These are phyloP conservation scores for Aspergillus pseudoviridinutans DNA, from an alignment of 2,329 filamentous ascomycete species.

Conservation along the genomic window DNA sequence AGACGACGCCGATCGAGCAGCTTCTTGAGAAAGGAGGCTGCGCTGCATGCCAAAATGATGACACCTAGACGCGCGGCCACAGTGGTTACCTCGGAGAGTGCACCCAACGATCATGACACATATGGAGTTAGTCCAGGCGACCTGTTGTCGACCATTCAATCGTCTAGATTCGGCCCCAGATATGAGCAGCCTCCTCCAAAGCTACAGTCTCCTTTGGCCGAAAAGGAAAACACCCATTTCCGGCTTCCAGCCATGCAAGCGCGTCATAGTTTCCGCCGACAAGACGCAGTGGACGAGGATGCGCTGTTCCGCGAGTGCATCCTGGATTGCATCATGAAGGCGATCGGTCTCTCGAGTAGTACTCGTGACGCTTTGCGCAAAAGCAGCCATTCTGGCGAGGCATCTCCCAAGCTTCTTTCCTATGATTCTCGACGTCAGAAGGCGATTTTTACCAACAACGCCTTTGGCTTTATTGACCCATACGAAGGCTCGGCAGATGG, in stretches of 20 bases:
- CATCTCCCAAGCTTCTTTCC: slow-evolving; percentile 77
- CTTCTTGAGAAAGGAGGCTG: slow-evolving; percentile 73
- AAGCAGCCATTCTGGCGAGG: slow-evolving; percentile 66
- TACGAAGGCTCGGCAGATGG: slow-evolving; percentile 70
- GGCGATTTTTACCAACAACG: slow-evolving; percentile 78
- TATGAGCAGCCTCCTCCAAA: slow-evolving; percentile 36
- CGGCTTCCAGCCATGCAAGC: slow-evolving; percentile 26
- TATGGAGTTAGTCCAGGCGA: slow-evolving; percentile 67
- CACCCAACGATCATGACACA: slow-evolving; percentile 28
- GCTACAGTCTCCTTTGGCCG: slow-evolving; percentile 40
- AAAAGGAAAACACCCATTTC: slow-evolving; percentile 38
- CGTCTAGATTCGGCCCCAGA: slow-evolving; percentile 58
- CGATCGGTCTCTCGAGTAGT: slow-evolving; percentile 71
- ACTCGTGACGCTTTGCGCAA: slow-evolving; percentile 63
- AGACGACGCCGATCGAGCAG: slow-evolving; percentile 69
- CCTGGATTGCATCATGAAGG: slow-evolving; percentile 91
- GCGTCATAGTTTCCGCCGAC: slow-evolving; percentile 53
- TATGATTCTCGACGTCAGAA: slow-evolving; percentile 79
- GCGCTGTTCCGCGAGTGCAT: slow-evolving; percentile 84
- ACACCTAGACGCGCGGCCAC: slow-evolving; percentile 36
- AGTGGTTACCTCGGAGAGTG: slow-evolving; percentile 13
- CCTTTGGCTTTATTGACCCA: slow-evolving; percentile 86
- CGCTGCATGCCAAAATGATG: slow-evolving; percentile 61
- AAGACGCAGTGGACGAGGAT: slow-evolving; percentile 84
- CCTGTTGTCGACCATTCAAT: slow-evolving; percentile 71